Percentiles rank a stretch among this genome's conserved stretches.
Conservation (phyloP, 495 filamentous ascomycete species). For the Lasiosphaeria hispida region DNA sequence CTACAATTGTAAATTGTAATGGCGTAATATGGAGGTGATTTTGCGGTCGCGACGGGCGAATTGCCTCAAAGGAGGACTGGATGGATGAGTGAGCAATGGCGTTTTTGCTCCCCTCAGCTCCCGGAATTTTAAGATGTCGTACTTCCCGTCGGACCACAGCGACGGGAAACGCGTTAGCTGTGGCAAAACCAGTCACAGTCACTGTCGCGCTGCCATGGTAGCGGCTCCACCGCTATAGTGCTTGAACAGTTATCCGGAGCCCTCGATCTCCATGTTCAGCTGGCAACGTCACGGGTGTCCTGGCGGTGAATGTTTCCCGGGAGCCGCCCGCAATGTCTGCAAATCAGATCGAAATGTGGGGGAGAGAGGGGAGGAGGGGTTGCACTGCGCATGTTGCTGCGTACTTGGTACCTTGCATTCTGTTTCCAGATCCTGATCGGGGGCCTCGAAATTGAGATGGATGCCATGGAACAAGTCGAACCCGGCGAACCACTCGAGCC, state of each 20-base stretch:
- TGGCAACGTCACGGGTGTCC: background rate
- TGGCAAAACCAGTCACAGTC: no score
- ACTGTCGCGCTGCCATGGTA: no score
- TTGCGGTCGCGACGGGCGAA: background rate
- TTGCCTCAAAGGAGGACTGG: background rate
- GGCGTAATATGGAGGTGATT: constrained; percentile 10
- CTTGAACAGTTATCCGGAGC: no score
- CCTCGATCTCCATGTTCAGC: constrained; percentile 1
- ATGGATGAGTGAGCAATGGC: background rate
- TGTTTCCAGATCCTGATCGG: constrained; percentile 2
- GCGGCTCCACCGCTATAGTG: no score
- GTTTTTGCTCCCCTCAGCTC: no score
- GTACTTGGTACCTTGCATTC: constrained; percentile 10
- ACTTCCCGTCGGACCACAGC: no score
- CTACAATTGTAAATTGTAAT: constrained; percentile 10
- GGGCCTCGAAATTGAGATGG: background rate
- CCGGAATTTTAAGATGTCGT: no score
- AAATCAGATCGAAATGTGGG: no score
- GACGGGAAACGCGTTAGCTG: no score
- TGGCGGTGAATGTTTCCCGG: background rate
- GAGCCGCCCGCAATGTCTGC: no score
- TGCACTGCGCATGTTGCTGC: background rate
- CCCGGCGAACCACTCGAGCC: no score
- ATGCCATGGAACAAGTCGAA: no score
- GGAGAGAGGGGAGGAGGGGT: background rate